Percentiles rank a stretch among this genome's conserved stretches.
Evolutionary conservation across 441 rosid genomes (phyloP).

Genomic region (Pelargonium fulgidum): DNA sequence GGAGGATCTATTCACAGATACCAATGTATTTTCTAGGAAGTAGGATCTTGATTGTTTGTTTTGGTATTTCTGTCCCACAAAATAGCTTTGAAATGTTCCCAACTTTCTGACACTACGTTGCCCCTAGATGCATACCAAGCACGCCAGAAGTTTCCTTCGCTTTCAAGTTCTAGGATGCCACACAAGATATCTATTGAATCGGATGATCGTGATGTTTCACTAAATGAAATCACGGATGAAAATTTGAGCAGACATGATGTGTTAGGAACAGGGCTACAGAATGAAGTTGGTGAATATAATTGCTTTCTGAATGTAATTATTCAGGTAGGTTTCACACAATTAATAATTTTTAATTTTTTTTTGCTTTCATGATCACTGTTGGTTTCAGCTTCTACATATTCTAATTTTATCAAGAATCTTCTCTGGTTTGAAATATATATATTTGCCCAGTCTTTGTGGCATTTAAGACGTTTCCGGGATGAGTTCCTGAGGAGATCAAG

Average conservation of each 20-base stretch:
- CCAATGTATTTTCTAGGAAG: too few relatives aligned
- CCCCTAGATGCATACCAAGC: slow-evolving; percentile 59
- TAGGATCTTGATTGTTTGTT: too few relatives aligned
- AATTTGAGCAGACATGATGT: slow-evolving; percentile 33
- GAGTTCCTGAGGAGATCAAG: slow-evolving; percentile 71
- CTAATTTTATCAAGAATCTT: slow-evolving; percentile 8
- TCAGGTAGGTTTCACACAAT: slow-evolving; percentile 45
- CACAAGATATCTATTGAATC: slow-evolving; percentile 29
- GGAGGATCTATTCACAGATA: too few relatives aligned
- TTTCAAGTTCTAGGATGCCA: slow-evolving; percentile 33
- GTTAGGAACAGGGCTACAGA: slow-evolving; percentile 78
- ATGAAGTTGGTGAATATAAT: slow-evolving; percentile 92
- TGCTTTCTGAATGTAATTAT: slow-evolving; percentile 95
- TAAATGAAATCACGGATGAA: slow-evolving; percentile 29
- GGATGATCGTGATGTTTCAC: slow-evolving; percentile 27
- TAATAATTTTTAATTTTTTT: neutral
- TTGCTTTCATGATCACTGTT: slow-evolving; percentile 5
- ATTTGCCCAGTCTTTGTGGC: slow-evolving; percentile 74
- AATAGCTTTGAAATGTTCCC: neutral
- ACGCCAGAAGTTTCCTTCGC: slow-evolving; percentile 34
- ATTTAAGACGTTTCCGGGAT: slow-evolving; percentile 64
- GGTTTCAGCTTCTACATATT: neutral
- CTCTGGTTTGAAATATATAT: slow-evolving; percentile 18
- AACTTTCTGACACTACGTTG: slow-evolving; percentile 18
- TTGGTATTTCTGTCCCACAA: neutral